A percentile compares a stretch with the other conserved stretches of the same genome.
Conservation (phyloP, 1,139 yeast genomes). For the Nakaseomyces delphensis region DNA sequence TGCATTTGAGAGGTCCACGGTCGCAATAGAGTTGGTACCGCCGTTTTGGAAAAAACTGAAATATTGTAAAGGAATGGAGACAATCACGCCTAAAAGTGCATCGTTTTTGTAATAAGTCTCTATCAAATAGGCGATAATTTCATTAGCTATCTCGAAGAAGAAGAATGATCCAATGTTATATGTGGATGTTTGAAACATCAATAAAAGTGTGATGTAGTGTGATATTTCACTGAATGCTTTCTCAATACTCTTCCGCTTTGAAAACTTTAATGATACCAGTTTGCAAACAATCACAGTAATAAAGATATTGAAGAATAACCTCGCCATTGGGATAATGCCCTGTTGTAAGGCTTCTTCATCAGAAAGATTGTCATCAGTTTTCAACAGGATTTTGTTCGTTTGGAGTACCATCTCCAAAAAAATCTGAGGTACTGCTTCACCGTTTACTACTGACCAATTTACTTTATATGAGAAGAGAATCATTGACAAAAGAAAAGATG, state of each 20-base stretch:
- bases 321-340: slow-evolving; percentile 30
- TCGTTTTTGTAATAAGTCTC: slow-evolving; percentile 10
- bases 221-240: slow-evolving; percentile 26
- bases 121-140: slow-evolving; percentile 10
- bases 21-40: slow-evolving; percentile 83
- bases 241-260: slow-evolving; percentile 5
- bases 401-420: not conserved
- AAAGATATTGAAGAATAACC: slow-evolving; percentile 27
- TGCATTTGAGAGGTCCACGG: slow-evolving; percentile 83
- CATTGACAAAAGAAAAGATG: slow-evolving; percentile 36
- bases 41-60: slow-evolving; percentile 81
- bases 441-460: slow-evolving; percentile 39
- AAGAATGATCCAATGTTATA: slow-evolving; percentile 65
- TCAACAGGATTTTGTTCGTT: not conserved
- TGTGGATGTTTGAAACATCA: slow-evolving; percentile 62
- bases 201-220: slow-evolving; percentile 45
- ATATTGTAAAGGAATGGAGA: slow-evolving; percentile 47
- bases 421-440: slow-evolving; percentile 14
- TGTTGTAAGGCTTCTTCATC: slow-evolving; percentile 10
- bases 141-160: slow-evolving; percentile 38
- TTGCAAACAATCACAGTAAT: slow-evolving; percentile 26
- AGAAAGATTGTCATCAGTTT: not conserved
- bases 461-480: slow-evolving; percentile 50
- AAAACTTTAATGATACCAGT: slow-evolving; percentile 20
- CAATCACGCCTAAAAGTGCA: slow-evolving; percentile 14